These are phyloP conservation scores for Penicillium nordicum DNA, from an alignment of 2,329 filamentous ascomycete species.

Conservation along the genomic window DNA sequence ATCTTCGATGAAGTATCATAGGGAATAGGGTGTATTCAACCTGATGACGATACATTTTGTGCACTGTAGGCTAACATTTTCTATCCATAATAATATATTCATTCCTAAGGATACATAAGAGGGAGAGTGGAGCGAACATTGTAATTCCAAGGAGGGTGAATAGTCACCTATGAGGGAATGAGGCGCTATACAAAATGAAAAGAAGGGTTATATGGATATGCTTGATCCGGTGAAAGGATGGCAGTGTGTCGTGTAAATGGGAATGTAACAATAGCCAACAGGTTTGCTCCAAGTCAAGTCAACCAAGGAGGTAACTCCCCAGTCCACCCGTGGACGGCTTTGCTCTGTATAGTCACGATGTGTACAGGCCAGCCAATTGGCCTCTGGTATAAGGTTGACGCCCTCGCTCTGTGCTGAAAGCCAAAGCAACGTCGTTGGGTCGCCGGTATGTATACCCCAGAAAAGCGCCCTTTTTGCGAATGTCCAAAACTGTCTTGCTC, in stretches of 20 bases:
- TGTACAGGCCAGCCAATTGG: slow-evolving; percentile 27
- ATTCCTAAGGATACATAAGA: slow-evolving; percentile 13
- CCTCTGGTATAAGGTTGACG: slow-evolving; percentile 25
- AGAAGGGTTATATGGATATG: background rate
- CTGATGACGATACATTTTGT: background rate
- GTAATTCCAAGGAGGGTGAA: background rate
- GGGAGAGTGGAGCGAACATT: background rate
- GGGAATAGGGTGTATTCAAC: background rate
- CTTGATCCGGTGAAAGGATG: background rate
- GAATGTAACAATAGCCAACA: background rate
- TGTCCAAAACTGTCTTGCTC: slow-evolving; percentile 66
- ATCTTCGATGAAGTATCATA: background rate
- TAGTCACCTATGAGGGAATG: background rate
- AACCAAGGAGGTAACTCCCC: background rate
- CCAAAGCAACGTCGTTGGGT: slow-evolving; percentile 36
- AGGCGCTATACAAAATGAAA: background rate
- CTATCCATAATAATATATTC: background rate
- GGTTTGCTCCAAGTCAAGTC: background rate
- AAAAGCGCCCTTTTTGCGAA: slow-evolving; percentile 80
- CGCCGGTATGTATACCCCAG: slow-evolving; percentile 80
- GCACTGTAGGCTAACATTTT: background rate
- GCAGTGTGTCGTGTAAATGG: background rate
- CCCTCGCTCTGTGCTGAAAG: slow-evolving; percentile 35
- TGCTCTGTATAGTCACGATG: background rate
- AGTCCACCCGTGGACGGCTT: background rate